A percentile compares a stretch with the other conserved stretches of the same genome.
Conservation (phyloP, 208 protist species). For the Blechomonas ayalai region DNA sequence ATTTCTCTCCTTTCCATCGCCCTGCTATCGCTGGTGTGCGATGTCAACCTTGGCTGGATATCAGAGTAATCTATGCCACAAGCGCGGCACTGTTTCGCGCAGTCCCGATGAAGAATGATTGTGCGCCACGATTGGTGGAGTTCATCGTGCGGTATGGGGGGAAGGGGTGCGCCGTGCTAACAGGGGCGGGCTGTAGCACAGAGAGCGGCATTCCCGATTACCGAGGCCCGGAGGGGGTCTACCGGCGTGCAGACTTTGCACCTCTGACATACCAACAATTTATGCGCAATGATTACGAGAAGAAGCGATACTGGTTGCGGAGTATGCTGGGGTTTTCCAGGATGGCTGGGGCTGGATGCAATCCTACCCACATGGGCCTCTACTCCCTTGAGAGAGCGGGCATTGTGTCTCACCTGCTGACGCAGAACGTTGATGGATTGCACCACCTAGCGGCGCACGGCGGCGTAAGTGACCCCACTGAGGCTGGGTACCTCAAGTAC, state of each 20-base stretch:
- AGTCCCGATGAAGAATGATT: too few species aligned
- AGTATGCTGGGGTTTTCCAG: constrained; percentile 61
- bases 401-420: constrained; percentile 43
- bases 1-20: background rate
- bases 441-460: constrained; percentile 66
- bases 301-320: constrained; percentile 72
- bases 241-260: constrained; percentile 53
- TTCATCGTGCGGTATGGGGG: constrained; percentile 17
- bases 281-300: constrained; percentile 41
- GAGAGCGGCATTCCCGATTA: constrained; percentile 84
- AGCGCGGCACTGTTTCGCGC: too few species aligned
- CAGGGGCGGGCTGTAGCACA: constrained; percentile 79
- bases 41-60: background rate
- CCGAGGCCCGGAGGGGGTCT: constrained; percentile 55
- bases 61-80: background rate
- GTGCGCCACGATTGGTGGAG: constrained; percentile 5
- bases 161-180: constrained; percentile 37
- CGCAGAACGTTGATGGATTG: constrained; percentile 82
- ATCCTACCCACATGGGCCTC: constrained; percentile 48
- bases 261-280: constrained; percentile 66
- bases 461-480: constrained; percentile 19
- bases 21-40: background rate
- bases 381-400: constrained; percentile 22
- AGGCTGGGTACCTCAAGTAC: constrained; percentile 29
- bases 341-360: constrained; percentile 53